These are phyloP conservation scores for Wickerhamiella azyma DNA, from an alignment of 805 yeast species.

Conservation along the genomic window DNA sequence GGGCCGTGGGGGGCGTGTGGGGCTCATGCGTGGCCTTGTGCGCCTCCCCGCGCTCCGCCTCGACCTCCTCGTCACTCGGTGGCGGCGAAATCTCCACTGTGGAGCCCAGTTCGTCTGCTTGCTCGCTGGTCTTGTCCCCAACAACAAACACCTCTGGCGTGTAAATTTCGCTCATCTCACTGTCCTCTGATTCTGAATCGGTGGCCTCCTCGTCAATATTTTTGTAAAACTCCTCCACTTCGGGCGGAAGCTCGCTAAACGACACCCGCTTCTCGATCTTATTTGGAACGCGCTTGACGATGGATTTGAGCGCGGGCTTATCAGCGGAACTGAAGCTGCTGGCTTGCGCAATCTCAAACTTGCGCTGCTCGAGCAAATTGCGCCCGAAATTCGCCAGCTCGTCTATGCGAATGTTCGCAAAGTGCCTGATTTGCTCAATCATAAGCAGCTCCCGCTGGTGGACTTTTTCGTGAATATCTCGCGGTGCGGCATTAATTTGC, in stretches of 20 bases:
- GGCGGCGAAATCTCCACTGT: not conserved
- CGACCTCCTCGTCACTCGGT: not conserved
- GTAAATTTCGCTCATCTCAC: not conserved
- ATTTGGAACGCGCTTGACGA: slow-evolving; percentile 18
- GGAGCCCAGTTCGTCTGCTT: not conserved
- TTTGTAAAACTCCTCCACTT: slow-evolving; percentile 8
- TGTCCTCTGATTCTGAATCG: slow-evolving; percentile 1
- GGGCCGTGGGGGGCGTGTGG: too few species aligned
- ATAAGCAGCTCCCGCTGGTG: slow-evolving; percentile 12
- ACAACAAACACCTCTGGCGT: not conserved
- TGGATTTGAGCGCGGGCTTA: slow-evolving; percentile 15
- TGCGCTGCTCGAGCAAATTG: slow-evolving; percentile 9
- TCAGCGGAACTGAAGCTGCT: not conserved
- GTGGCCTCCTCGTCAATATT: not conserved
- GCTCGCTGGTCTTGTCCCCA: not conserved
- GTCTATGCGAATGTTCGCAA: slow-evolving; percentile 10
- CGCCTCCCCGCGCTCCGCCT: not conserved
- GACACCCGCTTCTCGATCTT: slow-evolving; percentile 16
- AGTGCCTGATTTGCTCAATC: slow-evolving; percentile 12
- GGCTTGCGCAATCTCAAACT: not conserved
- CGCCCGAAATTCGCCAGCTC: slow-evolving; percentile 15
- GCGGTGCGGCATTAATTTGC: slow-evolving; percentile 11
- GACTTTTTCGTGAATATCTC: slow-evolving; percentile 10
- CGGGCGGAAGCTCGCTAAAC: slow-evolving; percentile 17
- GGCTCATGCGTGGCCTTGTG: too few species aligned